phyloP scores from a whole-genome alignment of 176 grass and related monocot genomes.

The Rhipidocladum racemiflorum region DNA sequence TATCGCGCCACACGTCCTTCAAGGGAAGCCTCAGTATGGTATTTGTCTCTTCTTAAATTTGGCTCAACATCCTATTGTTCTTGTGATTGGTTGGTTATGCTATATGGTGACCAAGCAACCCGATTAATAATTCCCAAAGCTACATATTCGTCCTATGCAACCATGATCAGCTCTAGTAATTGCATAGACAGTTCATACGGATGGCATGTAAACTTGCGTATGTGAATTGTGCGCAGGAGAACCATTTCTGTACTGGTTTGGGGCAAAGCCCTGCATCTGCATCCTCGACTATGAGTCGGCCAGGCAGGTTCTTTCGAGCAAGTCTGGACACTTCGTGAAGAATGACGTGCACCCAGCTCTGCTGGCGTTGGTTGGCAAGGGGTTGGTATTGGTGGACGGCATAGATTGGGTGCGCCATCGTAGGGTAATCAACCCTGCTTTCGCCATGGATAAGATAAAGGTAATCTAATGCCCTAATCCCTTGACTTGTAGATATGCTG shows the following conservation, averaged over 20 bases:
- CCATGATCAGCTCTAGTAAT: too few species aligned
- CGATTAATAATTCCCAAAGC: too few species aligned
- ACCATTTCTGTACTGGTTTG: constrained; percentile 52
- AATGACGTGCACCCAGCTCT: constrained; percentile 29
- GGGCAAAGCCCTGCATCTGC: constrained; percentile 26
- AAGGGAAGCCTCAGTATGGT: constrained; percentile 47
- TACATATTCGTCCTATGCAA: too few species aligned
- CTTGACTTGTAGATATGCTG: not conserved
- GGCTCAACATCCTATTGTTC: not conserved
- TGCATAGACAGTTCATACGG: too few species aligned
- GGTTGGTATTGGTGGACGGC: constrained; percentile 31
- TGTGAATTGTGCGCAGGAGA: constrained; percentile 23
- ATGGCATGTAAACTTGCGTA: too few species aligned
- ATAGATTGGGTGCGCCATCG: constrained; percentile 50
- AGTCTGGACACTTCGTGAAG: constrained; percentile 44
- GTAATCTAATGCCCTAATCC: not conserved
- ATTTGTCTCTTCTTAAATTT: not conserved
- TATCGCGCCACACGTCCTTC: constrained; percentile 16
- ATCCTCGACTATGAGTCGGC: constrained; percentile 44
- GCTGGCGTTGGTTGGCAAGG: constrained; percentile 37
- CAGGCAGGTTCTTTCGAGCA: constrained; percentile 49
- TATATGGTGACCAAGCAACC: too few species aligned
- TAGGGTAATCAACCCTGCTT: constrained; percentile 46
- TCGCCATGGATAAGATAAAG: constrained; percentile 57
- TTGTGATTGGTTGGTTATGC: not conserved